These are phyloP conservation scores for Scenedesmus sp. DNA, from an alignment of 163 green algal genomes.

Conservation along the genomic window DNA sequence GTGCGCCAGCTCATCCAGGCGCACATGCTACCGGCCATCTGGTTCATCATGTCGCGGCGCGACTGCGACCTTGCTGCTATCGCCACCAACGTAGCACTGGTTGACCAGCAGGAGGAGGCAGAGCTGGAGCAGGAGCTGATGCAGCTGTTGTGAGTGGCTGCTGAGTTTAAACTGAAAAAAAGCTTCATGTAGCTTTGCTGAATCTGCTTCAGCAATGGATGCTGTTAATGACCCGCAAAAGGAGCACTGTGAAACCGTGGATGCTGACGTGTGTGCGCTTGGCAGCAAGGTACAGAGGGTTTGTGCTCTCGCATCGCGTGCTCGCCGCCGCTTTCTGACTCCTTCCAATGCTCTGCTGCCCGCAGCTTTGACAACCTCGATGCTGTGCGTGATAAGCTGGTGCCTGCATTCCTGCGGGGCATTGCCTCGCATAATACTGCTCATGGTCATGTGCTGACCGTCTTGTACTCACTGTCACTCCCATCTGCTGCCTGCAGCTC, in stretches of 20 bases:
- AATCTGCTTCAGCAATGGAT: too few relatives aligned
- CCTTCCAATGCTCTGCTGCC: not conserved
- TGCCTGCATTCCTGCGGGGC: constrained; percentile 78
- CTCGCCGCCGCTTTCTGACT: too few relatives aligned
- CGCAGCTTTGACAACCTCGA: constrained; percentile 76
- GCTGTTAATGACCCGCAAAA: too few relatives aligned
- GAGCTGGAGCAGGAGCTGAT: constrained; percentile 53
- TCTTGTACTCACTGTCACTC: not conserved
- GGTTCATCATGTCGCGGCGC: constrained; percentile 86
- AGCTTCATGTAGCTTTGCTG: too few relatives aligned
- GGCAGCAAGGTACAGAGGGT: too few relatives aligned
- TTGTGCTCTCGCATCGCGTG: not conserved
- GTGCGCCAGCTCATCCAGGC: constrained; percentile 48
- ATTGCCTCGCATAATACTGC: constrained; percentile 68
- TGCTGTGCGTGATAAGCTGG: constrained; percentile 73
- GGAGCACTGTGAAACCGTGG: too few relatives aligned
- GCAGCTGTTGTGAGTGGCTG: constrained; percentile 31
- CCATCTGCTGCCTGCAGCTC: not conserved
- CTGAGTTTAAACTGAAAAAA: too few relatives aligned
- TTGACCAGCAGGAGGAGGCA: constrained; percentile 40
- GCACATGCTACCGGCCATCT: constrained; percentile 92
- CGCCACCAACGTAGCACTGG: constrained; percentile 52
- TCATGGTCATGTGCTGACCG: too few relatives aligned
- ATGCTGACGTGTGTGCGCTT: too few relatives aligned
- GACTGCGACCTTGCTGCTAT: constrained; percentile 66